These are phyloP conservation scores for Lizonia empirigonia DNA, from an alignment of 2,329 filamentous ascomycete species.

Conservation along the genomic window DNA sequence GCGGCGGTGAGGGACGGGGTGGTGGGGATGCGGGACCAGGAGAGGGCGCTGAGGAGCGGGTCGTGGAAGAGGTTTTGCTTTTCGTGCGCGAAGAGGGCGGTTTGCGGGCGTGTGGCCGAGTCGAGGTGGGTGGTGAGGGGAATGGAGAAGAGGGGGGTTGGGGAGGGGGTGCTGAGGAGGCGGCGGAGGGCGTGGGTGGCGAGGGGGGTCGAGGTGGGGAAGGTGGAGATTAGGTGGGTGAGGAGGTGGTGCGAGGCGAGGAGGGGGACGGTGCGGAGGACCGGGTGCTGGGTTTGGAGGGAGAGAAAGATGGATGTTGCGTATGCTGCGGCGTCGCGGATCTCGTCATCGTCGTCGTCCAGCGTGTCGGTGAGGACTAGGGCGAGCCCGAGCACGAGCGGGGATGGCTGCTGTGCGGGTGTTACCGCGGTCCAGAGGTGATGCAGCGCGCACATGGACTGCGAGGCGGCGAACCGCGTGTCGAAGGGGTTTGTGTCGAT, in stretches of 20 bases:
- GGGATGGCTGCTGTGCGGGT: background rate
- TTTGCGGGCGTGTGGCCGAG: constrained; percentile 56
- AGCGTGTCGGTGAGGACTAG: constrained; percentile 54
- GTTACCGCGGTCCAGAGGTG: constrained; percentile 25
- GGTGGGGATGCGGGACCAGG: constrained; percentile 67
- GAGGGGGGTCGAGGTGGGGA: constrained; percentile 41
- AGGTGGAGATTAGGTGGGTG: constrained; percentile 42
- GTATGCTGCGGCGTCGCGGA: constrained; percentile 68
- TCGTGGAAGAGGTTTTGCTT: constrained; percentile 96
- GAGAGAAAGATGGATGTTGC: constrained; percentile 57
- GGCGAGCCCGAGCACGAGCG: constrained; percentile 32
- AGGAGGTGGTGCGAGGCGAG: constrained; percentile 53
- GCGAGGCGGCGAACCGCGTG: constrained; percentile 64
- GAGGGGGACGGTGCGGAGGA: constrained; percentile 53
- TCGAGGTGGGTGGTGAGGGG: constrained; percentile 32
- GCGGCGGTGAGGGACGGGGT: constrained; percentile 28
- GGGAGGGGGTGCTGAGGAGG: constrained; percentile 40
- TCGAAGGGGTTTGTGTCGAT: constrained; percentile 61
- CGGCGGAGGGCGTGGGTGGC: constrained; percentile 47
- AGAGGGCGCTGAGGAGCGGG: constrained; percentile 71
- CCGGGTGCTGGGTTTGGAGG: constrained; percentile 13
- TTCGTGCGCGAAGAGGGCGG: constrained; percentile 81
- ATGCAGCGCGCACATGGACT: constrained; percentile 58
- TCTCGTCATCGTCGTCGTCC: constrained; percentile 90
- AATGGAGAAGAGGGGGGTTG: background rate